Evolutionary conservation across 176 grass and related monocot genomes (phyloP).

Genomic region (Bothriochloa decipiens): DNA sequence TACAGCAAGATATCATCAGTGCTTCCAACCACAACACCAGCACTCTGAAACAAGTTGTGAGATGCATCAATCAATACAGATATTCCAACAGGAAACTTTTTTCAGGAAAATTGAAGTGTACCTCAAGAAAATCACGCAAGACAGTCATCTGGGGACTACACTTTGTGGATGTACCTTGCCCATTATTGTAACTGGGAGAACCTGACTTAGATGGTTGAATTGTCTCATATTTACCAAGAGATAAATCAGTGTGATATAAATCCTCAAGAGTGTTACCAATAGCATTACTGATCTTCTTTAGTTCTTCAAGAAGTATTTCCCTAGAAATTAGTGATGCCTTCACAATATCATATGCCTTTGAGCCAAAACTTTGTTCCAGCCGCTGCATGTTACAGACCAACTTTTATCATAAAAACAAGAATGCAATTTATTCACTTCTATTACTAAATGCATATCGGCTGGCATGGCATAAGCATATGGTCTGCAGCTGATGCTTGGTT

Average conservation of each 20-base stretch:
- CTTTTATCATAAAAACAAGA: slow-evolving; percentile 15
- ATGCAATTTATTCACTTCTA: neutral
- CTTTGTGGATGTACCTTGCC: slow-evolving; percentile 43
- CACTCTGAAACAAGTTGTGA: slow-evolving; percentile 63
- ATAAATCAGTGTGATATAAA: slow-evolving; percentile 57
- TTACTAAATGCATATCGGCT: neutral
- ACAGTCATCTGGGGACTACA: slow-evolving; percentile 56
- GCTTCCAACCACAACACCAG: slow-evolving; percentile 54
- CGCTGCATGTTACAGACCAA: slow-evolving; percentile 37
- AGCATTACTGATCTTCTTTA: slow-evolving; percentile 72
- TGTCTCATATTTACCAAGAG: slow-evolving; percentile 75
- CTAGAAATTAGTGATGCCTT: slow-evolving; percentile 73
- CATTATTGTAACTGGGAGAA: slow-evolving; percentile 44
- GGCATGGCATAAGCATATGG: neutral
- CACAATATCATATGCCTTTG: slow-evolving; percentile 64
- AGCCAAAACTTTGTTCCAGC: slow-evolving; percentile 52
- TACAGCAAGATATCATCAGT: slow-evolving; percentile 64
- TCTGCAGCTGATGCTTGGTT: neutral
- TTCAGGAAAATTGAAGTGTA: slow-evolving; percentile 28
- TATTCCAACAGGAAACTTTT: neutral
- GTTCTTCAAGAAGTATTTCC: slow-evolving; percentile 71
- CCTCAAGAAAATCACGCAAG: slow-evolving; percentile 82
- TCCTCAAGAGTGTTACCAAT: slow-evolving; percentile 64
- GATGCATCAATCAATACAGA: slow-evolving; percentile 28
- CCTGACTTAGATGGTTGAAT: slow-evolving; percentile 54